phyloP scores from a whole-genome alignment of 768 basidiomycete genomes.

The Phylloporus arenicola region DNA sequence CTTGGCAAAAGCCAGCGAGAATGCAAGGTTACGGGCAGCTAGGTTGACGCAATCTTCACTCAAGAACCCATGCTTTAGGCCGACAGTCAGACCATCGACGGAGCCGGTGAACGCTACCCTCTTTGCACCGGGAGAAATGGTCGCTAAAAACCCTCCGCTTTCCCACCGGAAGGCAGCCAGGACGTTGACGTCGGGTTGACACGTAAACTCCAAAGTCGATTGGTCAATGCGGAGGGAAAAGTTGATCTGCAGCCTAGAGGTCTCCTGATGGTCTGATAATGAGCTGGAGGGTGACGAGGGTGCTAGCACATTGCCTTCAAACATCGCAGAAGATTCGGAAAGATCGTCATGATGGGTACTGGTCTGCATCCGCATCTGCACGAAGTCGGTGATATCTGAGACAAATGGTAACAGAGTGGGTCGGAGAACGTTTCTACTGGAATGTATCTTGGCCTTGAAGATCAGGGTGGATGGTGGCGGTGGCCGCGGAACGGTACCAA shows the following conservation, averaged over 20 bases:
- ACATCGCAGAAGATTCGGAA: slow-evolving; percentile 9
- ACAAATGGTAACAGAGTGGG: slow-evolving; percentile 85
- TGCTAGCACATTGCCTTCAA: slow-evolving; percentile 2
- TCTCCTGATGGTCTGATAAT: slow-evolving; percentile 13
- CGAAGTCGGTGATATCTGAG: slow-evolving; percentile 61
- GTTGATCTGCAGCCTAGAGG: slow-evolving; percentile 61
- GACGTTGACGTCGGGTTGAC: slow-evolving; percentile 91
- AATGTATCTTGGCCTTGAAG: slow-evolving; percentile 85
- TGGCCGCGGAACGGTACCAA: slow-evolving; percentile 32
- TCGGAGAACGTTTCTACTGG: slow-evolving; percentile 77
- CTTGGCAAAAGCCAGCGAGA: slow-evolving; percentile 67
- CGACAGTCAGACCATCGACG: slow-evolving; percentile 75
- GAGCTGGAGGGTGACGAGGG: slow-evolving; percentile 18
- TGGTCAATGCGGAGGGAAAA: slow-evolving; percentile 90
- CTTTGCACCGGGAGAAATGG: slow-evolving; percentile 67
- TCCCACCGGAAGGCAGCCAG: slow-evolving; percentile 87
- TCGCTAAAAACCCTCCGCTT: slow-evolving; percentile 85
- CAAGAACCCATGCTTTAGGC: slow-evolving; percentile 79
- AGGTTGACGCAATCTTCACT: slow-evolving; percentile 79
- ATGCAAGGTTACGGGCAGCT: slow-evolving; percentile 75
- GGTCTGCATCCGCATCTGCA: slow-evolving; percentile 68
- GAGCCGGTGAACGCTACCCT: slow-evolving; percentile 70
- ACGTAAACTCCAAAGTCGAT: slow-evolving; percentile 81
- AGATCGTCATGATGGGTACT: slow-evolving; percentile 28
- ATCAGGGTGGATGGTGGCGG: slow-evolving; percentile 57